These are phyloP conservation scores for Yamadazyma kanchanaburiensis DNA, from an alignment of 1,139 yeast species.

Conservation along the genomic window DNA sequence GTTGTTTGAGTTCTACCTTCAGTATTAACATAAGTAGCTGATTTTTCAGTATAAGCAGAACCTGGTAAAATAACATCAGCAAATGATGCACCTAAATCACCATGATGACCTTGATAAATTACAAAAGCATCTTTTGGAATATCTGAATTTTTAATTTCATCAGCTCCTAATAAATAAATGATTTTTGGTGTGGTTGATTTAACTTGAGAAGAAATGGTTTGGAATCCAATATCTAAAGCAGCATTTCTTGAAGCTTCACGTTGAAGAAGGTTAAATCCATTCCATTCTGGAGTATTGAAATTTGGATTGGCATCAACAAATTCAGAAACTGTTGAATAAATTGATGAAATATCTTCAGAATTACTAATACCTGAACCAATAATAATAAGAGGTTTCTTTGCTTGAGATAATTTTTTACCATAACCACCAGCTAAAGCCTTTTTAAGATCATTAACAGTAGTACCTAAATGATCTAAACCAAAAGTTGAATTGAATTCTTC, in stretches of 20 bases:
- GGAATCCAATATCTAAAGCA: constrained; percentile 83
- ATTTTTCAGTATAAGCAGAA: constrained; percentile 85
- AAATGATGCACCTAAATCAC: constrained; percentile 83
- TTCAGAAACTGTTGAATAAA: constrained; percentile 60
- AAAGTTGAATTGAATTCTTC: constrained; percentile 77
- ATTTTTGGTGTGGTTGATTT: constrained; percentile 62
- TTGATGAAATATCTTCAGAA: constrained; percentile 60
- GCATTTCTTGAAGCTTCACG: constrained; percentile 87
- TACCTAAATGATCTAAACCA: constrained; percentile 62
- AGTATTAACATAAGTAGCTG: constrained; percentile 85
- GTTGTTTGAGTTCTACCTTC: constrained; percentile 88
- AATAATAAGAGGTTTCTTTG: constrained; percentile 75
- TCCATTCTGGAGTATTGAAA: constrained; percentile 75
- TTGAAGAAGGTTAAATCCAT: constrained; percentile 76
- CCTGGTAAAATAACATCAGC: constrained; percentile 90
- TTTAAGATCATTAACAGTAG: constrained; percentile 53
- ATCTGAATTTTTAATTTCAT: constrained; percentile 66
- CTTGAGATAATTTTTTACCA: constrained; percentile 66
- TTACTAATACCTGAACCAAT: constrained; percentile 82
- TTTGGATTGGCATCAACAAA: constrained; percentile 58
- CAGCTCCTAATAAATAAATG: constrained; percentile 81
- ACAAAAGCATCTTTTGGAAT: constrained; percentile 86
- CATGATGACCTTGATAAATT: constrained; percentile 90
- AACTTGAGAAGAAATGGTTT: constrained; percentile 49
- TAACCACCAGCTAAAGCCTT: constrained; percentile 63